These are phyloP conservation scores for Ambrosiella cleistominuta DNA, from an alignment of 2,329 filamentous ascomycete genomes.

Conservation along the genomic window DNA sequence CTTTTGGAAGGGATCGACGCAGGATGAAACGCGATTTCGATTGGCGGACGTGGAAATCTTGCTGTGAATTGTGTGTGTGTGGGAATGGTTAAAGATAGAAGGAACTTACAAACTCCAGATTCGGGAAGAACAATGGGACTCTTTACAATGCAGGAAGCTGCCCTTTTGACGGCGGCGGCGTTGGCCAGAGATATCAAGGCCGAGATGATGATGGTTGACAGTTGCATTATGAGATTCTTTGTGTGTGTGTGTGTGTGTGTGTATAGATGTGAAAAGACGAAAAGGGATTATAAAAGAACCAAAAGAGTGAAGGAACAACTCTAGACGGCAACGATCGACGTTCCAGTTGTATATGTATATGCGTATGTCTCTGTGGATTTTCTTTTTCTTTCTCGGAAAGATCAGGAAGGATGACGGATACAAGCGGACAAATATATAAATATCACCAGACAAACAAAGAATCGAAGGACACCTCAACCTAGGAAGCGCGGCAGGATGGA, in stretches of 20 bases:
- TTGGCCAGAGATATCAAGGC: neutral
- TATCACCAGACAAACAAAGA: neutral
- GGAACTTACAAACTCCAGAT: conserved; percentile 5
- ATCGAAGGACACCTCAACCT: no score
- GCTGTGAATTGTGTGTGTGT: neutral
- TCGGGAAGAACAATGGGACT: neutral
- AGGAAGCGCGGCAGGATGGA: no score
- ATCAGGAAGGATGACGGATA: neutral
- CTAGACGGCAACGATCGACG: neutral
- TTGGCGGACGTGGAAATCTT: neutral
- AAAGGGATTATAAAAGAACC: neutral
- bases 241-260: neutral
- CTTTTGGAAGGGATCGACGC: no score
- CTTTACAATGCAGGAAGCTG: neutral
- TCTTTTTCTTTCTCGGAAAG: neutral
- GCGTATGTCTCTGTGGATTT: no score
- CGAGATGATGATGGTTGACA: neutral
- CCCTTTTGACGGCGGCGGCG: neutral
- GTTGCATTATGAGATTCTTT: neutral
- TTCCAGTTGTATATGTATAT: no score
- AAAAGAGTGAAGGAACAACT: neutral
- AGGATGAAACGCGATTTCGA: no score
- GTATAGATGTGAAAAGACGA: neutral
- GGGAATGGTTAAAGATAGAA: neutral
- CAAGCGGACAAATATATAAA: neutral